These are phyloP conservation scores for Flueggea neowawraea DNA, from an alignment of 441 rosid genomes.

Conservation along the genomic window DNA sequence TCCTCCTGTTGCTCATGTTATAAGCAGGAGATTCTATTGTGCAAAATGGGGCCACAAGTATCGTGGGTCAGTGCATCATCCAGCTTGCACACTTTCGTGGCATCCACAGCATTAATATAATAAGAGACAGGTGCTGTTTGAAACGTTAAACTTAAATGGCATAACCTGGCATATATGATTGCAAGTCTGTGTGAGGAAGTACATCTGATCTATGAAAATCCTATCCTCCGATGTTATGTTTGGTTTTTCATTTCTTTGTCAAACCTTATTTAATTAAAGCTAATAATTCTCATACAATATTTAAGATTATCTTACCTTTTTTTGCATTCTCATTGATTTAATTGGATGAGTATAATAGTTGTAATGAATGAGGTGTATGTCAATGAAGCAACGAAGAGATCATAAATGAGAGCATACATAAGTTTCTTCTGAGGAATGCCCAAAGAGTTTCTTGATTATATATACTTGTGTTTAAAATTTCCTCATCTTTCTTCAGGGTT, in stretches of 20 bases:
- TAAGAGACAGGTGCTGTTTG: constrained; percentile 70
- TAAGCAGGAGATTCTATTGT: constrained; percentile 72
- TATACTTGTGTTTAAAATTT: background rate
- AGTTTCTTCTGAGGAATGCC: background rate
- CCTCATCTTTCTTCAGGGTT: constrained; percentile 34
- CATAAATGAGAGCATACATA: background rate
- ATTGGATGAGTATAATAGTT: too few relatives aligned
- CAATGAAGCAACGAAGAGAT: too few relatives aligned
- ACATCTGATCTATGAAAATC: too few relatives aligned
- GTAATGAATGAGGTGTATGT: too few relatives aligned
- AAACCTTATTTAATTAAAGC: too few relatives aligned
- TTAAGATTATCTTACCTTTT: too few relatives aligned
- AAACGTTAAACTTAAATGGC: constrained; percentile 5
- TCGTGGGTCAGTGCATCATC: constrained; percentile 86
- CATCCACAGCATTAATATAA: constrained; percentile 66
- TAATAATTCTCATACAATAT: too few relatives aligned
- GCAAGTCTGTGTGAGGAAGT: too few relatives aligned
- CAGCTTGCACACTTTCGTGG: constrained; percentile 77
- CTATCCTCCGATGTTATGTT: too few relatives aligned
- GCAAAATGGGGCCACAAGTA: constrained; percentile 95
- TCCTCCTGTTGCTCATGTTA: constrained; percentile 15
- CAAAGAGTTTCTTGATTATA: background rate
- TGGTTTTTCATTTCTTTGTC: too few relatives aligned
- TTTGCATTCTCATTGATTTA: too few relatives aligned
- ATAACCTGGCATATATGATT: too few relatives aligned